Conservation (phyloP, 805 yeast species). For the Hanseniaspora lindneri region DNA sequence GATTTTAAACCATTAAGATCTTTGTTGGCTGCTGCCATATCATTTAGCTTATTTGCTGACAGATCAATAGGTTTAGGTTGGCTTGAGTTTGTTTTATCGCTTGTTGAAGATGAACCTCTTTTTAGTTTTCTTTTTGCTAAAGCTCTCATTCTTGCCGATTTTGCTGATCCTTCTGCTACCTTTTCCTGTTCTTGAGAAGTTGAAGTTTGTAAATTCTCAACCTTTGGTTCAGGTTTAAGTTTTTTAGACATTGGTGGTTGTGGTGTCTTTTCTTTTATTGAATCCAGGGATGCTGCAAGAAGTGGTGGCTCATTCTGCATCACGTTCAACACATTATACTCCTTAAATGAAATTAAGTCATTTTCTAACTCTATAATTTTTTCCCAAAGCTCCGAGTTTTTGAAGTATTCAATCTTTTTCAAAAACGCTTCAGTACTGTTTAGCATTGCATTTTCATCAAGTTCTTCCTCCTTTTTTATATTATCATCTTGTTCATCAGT, state of each 20-base stretch:
- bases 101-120: slow-evolving; percentile 38
- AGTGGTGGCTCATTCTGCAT: slow-evolving; percentile 40
- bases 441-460: slow-evolving; percentile 23
- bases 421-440: slow-evolving; percentile 28
- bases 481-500: slow-evolving; percentile 17
- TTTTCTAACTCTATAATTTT: slow-evolving; percentile 28
- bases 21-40: slow-evolving; percentile 23
- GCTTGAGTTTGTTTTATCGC: slow-evolving; percentile 21
- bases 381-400: slow-evolving; percentile 20
- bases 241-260: slow-evolving; percentile 18
- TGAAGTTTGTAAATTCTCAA: slow-evolving; percentile 18
- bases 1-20: slow-evolving; percentile 21
- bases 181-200: slow-evolving; percentile 16
- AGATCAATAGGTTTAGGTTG: slow-evolving; percentile 27
- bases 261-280: slow-evolving; percentile 20
- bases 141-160: slow-evolving; percentile 71
- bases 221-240: slow-evolving; percentile 15
- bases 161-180: slow-evolving; percentile 16
- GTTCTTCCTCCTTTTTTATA: slow-evolving; percentile 16
- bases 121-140: slow-evolving; percentile 89
- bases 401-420: slow-evolving; percentile 25
- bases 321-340: slow-evolving; percentile 40
- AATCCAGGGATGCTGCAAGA: slow-evolving; percentile 25
- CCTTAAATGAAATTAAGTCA: slow-evolving; percentile 36
- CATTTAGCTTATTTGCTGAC: slow-evolving; percentile 6